Conservation (phyloP, 768 basidiomycete species). For the Leccinellum albellum region DNA sequence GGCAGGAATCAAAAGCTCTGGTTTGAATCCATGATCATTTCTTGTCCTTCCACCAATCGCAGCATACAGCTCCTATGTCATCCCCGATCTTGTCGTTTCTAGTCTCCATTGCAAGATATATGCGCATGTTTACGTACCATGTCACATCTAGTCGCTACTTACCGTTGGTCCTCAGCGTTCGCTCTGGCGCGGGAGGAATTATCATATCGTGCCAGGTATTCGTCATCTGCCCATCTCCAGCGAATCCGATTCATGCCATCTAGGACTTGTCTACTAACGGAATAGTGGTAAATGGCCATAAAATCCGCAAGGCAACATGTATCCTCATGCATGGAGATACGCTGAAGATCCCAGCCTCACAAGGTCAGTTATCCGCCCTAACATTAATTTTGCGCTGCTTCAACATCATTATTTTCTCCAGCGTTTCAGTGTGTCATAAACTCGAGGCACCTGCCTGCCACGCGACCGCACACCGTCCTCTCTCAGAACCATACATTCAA, state of each 20-base stretch:
- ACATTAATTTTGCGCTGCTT: background rate
- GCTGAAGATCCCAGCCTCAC: constrained; percentile 63
- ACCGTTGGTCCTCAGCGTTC: constrained; percentile 44
- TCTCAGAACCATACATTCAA: constrained; percentile 53
- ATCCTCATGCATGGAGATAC: constrained; percentile 77
- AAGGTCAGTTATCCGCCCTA: constrained; percentile 38
- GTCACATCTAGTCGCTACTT: background rate
- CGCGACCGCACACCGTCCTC: constrained; percentile 58
- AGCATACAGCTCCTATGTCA: constrained; percentile 50
- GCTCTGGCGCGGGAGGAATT: constrained; percentile 64
- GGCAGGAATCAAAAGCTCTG: constrained; percentile 70
- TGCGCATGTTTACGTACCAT: constrained; percentile 48
- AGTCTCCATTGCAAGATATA: constrained; percentile 74
- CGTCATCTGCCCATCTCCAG: background rate
- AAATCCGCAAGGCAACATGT: constrained; percentile 60
- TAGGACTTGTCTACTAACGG: constrained; percentile 81
- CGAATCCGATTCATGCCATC: background rate
- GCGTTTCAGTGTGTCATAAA: constrained; percentile 66
- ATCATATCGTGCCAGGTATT: constrained; percentile 76
- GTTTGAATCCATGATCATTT: constrained; percentile 31
- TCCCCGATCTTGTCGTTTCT: constrained; percentile 61
- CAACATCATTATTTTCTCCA: constrained; percentile 22
- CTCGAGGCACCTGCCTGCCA: constrained; percentile 47
- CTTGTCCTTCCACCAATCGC: background rate
- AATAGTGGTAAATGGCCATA: constrained; percentile 63